A percentile compares a stretch with the other conserved stretches of the same genome.
phyloP scores from a whole-genome alignment of 2,329 filamentous ascomycete genomes.

The Penicillium sp. region DNA sequence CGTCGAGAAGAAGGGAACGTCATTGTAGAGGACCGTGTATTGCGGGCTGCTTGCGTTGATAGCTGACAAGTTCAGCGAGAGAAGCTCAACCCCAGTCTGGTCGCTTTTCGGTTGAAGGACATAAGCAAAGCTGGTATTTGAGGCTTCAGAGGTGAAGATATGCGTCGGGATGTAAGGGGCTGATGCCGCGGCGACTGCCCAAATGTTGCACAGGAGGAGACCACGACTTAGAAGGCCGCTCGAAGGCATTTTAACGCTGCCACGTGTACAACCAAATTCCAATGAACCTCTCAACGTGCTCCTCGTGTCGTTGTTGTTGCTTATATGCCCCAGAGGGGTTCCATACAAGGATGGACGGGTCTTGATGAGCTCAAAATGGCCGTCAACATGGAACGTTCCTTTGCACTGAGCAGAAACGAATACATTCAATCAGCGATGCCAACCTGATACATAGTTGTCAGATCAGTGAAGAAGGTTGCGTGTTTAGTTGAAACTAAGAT shows the following conservation, averaged over 20 bases:
- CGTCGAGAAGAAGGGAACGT: conserved; percentile 42
- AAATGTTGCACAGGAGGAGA: conserved; percentile 15
- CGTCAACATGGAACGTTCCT: background rate
- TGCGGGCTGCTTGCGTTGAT: conserved; percentile 48
- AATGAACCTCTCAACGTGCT: no score
- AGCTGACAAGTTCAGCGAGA: conserved; percentile 63
- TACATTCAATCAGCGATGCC: background rate
- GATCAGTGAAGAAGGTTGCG: background rate
- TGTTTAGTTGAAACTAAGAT: background rate
- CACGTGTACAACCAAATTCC: background rate
- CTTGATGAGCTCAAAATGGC: background rate
- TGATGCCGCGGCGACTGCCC: conserved; percentile 28
- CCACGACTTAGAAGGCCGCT: conserved; percentile 13
- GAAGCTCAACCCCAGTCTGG: conserved; percentile 50
- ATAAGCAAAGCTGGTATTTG: conserved; percentile 60
- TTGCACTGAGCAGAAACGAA: background rate
- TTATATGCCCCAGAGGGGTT: conserved; percentile 11
- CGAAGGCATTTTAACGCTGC: conserved; percentile 10
- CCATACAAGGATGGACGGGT: conserved; percentile 8
- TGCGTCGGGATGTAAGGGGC: conserved; percentile 77
- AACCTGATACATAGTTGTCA: background rate
- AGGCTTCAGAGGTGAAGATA: conserved; percentile 53
- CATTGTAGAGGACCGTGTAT: conserved; percentile 25
- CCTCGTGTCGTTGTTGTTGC: background rate
- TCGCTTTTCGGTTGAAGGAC: conserved; percentile 58